phyloP scores from a whole-genome alignment of 1,139 yeast species.

The Lodderomyces beijingensis region DNA sequence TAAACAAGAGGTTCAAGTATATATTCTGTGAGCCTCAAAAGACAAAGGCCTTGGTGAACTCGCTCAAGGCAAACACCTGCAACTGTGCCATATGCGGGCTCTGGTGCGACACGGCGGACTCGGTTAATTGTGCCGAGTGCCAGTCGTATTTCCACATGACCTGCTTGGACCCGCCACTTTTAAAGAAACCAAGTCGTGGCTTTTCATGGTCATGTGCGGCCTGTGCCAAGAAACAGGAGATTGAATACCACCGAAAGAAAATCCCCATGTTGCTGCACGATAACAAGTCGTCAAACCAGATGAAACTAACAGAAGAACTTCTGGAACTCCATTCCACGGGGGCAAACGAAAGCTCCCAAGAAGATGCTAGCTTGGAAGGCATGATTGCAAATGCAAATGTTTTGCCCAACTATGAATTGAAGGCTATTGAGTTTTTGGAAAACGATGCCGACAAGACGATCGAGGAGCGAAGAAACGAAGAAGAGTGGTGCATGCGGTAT shows the following conservation, averaged over 20 bases:
- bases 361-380: conserved; percentile 3
- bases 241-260: conserved; percentile 25
- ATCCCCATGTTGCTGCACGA: conserved; percentile 43
- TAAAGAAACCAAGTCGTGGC: conserved; percentile 79
- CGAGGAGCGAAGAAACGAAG: conserved; percentile 46
- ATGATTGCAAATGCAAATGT: conserved; percentile 4
- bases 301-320: conserved; percentile 24
- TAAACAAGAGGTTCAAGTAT: conserved; percentile 65
- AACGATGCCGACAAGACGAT: conserved; percentile 40
- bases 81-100: conserved; percentile 72
- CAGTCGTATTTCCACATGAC: conserved; percentile 67
- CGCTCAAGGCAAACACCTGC: conserved; percentile 51
- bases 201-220: conserved; percentile 91
- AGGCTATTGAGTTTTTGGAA: conserved; percentile 51
- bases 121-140: conserved; percentile 84
- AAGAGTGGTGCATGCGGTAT: conserved; percentile 81
- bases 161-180: conserved; percentile 82
- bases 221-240: conserved; percentile 51
- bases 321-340: conserved; percentile 5
- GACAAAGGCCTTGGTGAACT: conserved; percentile 57
- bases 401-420: conserved; percentile 57
- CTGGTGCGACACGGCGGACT: conserved; percentile 72
- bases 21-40: conserved; percentile 74
- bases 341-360: conserved; percentile 9
- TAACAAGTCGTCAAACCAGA: conserved; percentile 40